These are phyloP conservation scores for Globisporangium echinulatum DNA, from an alignment of 352 stramenopile genomes.

Conservation along the genomic window DNA sequence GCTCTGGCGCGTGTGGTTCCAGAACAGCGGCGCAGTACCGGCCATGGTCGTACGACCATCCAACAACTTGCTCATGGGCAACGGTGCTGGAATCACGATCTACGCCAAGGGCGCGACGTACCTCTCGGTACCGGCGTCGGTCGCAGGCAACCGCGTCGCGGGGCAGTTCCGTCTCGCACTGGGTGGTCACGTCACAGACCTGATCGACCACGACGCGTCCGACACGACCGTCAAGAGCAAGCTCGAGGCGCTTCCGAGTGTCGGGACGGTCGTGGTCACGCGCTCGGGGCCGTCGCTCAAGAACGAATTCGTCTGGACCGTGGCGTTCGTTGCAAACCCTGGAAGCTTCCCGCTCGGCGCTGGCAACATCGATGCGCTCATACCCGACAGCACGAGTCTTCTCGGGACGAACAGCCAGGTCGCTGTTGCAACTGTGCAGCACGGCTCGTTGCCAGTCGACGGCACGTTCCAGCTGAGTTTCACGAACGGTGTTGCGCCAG, in stretches of 20 bases:
- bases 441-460: conserved; percentile 54
- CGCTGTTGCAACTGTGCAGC: conserved; percentile 20
- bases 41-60: conserved; percentile 61
- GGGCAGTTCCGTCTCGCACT: conserved; percentile 88
- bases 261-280: conserved; percentile 86
- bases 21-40: conserved; percentile 88
- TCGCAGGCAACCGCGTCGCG: conserved; percentile 83
- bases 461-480: conserved; percentile 55
- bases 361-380: conserved; percentile 49
- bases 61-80: conserved; percentile 82
- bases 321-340: conserved; percentile 92
- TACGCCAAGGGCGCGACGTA: conserved; percentile 62
- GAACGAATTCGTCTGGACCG: conserved; percentile 89
- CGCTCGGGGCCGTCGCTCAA: conserved; percentile 80
- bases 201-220: conserved; percentile 90
- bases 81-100: conserved; percentile 77
- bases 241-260: conserved; percentile 91
- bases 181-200: conserved; percentile 80
- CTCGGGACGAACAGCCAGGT: conserved; percentile 39
- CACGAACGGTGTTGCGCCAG: conserved; percentile 19
- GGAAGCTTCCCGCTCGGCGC: conserved; percentile 87
- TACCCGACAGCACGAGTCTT: conserved; percentile 33
- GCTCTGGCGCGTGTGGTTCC: conserved; percentile 90
- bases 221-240: conserved; percentile 88
- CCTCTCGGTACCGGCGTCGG: conserved; percentile 34